phyloP scores from a whole-genome alignment of 805 yeast species.

The Lipomyces japonicus region DNA sequence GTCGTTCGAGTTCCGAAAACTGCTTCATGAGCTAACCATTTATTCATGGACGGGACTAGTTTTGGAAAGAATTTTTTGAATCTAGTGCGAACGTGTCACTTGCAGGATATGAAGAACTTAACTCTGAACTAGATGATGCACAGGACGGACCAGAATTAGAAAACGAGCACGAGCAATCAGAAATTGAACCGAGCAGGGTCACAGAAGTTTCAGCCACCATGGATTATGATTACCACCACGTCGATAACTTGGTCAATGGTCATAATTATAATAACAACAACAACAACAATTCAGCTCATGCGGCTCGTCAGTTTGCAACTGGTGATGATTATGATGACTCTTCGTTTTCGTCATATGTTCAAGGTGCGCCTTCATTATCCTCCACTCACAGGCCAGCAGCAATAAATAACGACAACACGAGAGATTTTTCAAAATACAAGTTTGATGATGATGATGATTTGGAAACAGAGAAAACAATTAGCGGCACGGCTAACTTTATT shows the following conservation, averaged over 20 bases:
- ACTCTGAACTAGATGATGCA: slow-evolving; percentile 14
- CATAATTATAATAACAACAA: neutral
- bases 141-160: slow-evolving; percentile 7
- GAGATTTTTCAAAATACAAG: slow-evolving; percentile 6
- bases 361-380: neutral
- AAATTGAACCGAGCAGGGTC: slow-evolving; percentile 1
- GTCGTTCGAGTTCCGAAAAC: slow-evolving; percentile 41
- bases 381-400: neutral
- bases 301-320: neutral
- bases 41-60: slow-evolving; percentile 38
- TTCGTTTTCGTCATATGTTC: neutral
- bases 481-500: slow-evolving; percentile 16
- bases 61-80: slow-evolving; percentile 78
- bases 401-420: neutral
- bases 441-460: slow-evolving; percentile 17
- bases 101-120: slow-evolving; percentile 47
- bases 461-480: slow-evolving; percentile 16
- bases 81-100: slow-evolving; percentile 65
- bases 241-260: no score
- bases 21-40: slow-evolving; percentile 21
- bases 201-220: slow-evolving; percentile 15
- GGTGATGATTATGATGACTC: neutral
- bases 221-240: slow-evolving; percentile 15
- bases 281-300: neutral
- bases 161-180: neutral